These are phyloP conservation scores for Avicennia marina DNA, from an alignment of 257 asterid genomes.

Conservation along the genomic window DNA sequence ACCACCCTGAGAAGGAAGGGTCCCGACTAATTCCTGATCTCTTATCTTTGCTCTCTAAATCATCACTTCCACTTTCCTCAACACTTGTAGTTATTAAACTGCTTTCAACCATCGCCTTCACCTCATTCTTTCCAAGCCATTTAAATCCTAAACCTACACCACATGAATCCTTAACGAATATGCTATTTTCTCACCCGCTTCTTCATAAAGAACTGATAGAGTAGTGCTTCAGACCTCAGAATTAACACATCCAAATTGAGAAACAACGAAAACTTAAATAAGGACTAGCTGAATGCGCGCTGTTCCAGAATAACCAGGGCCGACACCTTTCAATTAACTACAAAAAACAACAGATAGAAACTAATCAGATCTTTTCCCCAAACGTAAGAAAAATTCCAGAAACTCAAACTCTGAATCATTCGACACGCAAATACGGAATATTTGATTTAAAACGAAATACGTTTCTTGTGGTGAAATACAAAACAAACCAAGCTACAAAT, in stretches of 20 bases:
- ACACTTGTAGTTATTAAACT: constrained; percentile 26
- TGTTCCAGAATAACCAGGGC: constrained; percentile 1
- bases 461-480: too few relatives aligned
- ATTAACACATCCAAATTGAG: background rate
- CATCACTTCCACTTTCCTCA: constrained; percentile 32
- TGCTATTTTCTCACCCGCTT: background rate
- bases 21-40: constrained; percentile 40
- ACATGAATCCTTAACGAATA: constrained; percentile 10
- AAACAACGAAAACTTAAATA: constrained; percentile 9
- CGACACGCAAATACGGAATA: too few relatives aligned
- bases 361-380: constrained; percentile 19
- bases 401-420: too few relatives aligned
- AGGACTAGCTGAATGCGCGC: constrained; percentile 5
- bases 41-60: constrained; percentile 16
- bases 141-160: constrained; percentile 25
- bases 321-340: constrained; percentile 13
- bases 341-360: constrained; percentile 7
- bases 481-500: too few relatives aligned
- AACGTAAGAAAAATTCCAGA: too few relatives aligned
- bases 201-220: constrained; percentile 1
- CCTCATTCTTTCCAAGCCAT: constrained; percentile 27
- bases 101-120: constrained; percentile 58
- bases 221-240: constrained; percentile 10
- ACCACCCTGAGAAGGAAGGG: constrained; percentile 77
- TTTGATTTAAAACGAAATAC: too few relatives aligned